Percentiles rank a stretch among this genome's conserved stretches.
phyloP scores from a whole-genome alignment of 768 basidiomycete genomes.

The Hypholoma sublateritium region DNA sequence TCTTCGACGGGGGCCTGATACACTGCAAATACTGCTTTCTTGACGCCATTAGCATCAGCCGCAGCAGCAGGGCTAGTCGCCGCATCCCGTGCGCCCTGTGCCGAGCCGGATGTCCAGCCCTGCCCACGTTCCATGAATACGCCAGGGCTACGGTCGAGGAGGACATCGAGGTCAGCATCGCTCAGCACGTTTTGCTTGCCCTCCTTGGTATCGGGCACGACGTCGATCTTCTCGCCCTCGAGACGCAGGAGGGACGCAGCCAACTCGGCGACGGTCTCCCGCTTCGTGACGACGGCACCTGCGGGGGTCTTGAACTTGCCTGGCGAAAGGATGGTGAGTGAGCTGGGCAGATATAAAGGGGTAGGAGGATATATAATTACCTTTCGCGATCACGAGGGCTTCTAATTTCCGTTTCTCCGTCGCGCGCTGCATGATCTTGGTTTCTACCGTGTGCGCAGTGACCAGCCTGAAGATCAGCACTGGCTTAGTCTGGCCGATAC shows the following conservation, averaged over 20 bases:
- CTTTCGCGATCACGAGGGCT: constrained; percentile 93
- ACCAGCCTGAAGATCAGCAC: constrained; percentile 89
- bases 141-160: constrained; percentile 77
- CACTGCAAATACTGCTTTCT: constrained; percentile 72
- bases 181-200: constrained; percentile 75
- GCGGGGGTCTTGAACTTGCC: constrained; percentile 85
- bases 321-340: constrained; percentile 19
- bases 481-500: constrained; percentile 91
- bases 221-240: constrained; percentile 88
- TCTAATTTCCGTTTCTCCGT: constrained; percentile 88
- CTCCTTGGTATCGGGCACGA: constrained; percentile 72
- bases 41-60: constrained; percentile 18
- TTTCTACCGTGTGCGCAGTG: constrained; percentile 87
- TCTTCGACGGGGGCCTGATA: constrained; percentile 65
- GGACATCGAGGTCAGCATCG: constrained; percentile 75
- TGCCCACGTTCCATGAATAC: constrained; percentile 70
- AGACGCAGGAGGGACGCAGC: constrained; percentile 74
- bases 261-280: constrained; percentile 76
- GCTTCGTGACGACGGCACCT: constrained; percentile 46
- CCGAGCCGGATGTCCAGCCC: constrained; percentile 64
- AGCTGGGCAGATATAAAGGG: background rate
- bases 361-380: constrained; percentile 32
- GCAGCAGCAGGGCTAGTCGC: constrained; percentile 13
- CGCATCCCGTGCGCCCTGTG: constrained; percentile 7
- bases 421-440: constrained; percentile 87